phyloP scores from a whole-genome alignment of 176 grass and related monocot genomes.

The Luzula sylvatica region DNA sequence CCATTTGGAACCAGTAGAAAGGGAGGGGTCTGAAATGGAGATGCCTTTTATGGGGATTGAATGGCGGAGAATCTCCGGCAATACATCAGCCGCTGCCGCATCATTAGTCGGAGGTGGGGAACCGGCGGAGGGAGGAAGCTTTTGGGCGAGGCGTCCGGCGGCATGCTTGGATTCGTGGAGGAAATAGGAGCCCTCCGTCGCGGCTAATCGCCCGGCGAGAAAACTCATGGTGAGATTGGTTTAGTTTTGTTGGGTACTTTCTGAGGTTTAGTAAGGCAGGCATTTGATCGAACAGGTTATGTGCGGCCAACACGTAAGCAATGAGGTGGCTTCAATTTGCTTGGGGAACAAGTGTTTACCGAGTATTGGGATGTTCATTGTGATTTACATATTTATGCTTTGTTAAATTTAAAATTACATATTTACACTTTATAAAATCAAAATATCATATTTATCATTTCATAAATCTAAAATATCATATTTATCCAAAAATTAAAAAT shows the following conservation, averaged over 20 bases:
- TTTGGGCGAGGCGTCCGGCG: constrained; percentile 55
- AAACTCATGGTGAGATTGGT: constrained; percentile 55
- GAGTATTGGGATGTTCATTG: too few species aligned
- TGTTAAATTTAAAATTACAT: too few species aligned
- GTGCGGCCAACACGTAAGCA: background rate
- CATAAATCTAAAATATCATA: too few species aligned
- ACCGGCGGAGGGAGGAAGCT: constrained; percentile 34
- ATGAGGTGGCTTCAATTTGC: background rate
- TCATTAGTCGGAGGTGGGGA: constrained; percentile 1
- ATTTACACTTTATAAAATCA: too few species aligned
- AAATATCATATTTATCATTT: too few species aligned
- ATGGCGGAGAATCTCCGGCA: constrained; percentile 88
- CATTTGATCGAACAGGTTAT: constrained; percentile 32
- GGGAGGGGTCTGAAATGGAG: constrained; percentile 22
- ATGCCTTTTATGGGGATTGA: constrained; percentile 44
- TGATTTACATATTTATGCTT: too few species aligned
- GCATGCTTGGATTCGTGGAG: constrained; percentile 69
- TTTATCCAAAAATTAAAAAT: too few species aligned
- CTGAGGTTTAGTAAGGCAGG: background rate
- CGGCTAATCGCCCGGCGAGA: constrained; percentile 58
- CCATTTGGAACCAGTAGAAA: constrained; percentile 50
- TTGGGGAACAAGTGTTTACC: constrained; percentile 7
- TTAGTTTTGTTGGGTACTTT: background rate
- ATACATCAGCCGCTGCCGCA: constrained; percentile 37
- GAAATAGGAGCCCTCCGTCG: constrained; percentile 74